phyloP scores from a whole-genome alignment of 2,329 filamentous ascomycete genomes.

The Trichoderma polysporum region DNA sequence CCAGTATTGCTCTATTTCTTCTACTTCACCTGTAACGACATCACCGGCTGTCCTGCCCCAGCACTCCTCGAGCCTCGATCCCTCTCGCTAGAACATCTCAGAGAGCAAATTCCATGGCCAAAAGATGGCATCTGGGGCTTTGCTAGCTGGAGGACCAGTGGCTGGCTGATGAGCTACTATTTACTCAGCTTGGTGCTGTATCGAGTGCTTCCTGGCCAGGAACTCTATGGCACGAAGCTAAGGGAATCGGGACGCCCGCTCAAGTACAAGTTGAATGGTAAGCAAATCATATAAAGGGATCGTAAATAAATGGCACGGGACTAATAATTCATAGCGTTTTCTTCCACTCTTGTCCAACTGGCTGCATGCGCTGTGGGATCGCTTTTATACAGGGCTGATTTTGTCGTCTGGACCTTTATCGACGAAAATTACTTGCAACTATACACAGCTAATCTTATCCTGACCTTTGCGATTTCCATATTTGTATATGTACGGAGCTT shows the following conservation, averaged over 20 bases:
- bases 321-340: slow-evolving; percentile 58
- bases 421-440: slow-evolving; percentile 84
- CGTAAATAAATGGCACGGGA: too few relatives aligned
- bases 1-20: slow-evolving; percentile 72
- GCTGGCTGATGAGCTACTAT: slow-evolving; percentile 73
- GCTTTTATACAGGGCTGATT: slow-evolving; percentile 70
- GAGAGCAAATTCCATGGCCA: slow-evolving; percentile 75
- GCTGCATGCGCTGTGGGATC: slow-evolving; percentile 69
- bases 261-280: slow-evolving; percentile 76
- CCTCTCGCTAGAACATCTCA: slow-evolving; percentile 66
- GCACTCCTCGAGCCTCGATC: slow-evolving; percentile 68
- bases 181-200: slow-evolving; percentile 69
- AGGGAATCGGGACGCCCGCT: slow-evolving; percentile 63
- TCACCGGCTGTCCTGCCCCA: slow-evolving; percentile 81
- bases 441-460: slow-evolving; percentile 74
- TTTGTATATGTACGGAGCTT: slow-evolving; percentile 81
- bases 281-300: background rate
- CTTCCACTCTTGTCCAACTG: slow-evolving; percentile 69
- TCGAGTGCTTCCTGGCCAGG: slow-evolving; percentile 68
- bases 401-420: slow-evolving; percentile 85
- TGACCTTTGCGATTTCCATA: slow-evolving; percentile 67
- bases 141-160: slow-evolving; percentile 63
- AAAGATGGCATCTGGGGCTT: slow-evolving; percentile 64
- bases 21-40: slow-evolving; percentile 81
- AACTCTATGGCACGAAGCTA: slow-evolving; percentile 66